A percentile compares a stretch with the other conserved stretches of the same genome.
Conservation (phyloP, 768 basidiomycete genomes). For the Suillus occidentalis region DNA sequence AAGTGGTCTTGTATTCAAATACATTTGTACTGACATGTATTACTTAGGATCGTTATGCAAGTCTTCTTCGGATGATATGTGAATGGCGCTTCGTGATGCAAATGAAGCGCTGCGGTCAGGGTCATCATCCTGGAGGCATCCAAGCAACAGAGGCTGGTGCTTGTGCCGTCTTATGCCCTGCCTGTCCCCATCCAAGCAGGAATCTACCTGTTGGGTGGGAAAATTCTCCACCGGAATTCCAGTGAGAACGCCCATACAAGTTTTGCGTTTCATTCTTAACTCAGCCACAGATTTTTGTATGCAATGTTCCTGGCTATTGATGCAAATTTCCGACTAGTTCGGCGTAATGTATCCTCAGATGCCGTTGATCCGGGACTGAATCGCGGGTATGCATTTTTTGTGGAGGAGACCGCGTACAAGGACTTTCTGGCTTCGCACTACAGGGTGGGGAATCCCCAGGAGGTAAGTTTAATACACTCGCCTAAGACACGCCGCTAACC, state of each 20-base stretch:
- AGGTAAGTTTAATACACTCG: neutral
- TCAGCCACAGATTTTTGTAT: constrained; percentile 27
- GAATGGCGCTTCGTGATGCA: neutral
- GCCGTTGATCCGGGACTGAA: constrained; percentile 28
- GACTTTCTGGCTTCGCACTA: constrained; percentile 15
- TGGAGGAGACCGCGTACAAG: constrained; percentile 21
- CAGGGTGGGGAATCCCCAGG: neutral
- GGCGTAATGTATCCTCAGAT: constrained; percentile 22
- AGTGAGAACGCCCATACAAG: neutral
- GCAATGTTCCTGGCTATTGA: constrained; percentile 28
- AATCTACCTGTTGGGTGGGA: constrained; percentile 11
- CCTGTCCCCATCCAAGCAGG: constrained; percentile 7
- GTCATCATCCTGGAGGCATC: neutral
- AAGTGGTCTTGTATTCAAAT: no score
- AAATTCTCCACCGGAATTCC: neutral
- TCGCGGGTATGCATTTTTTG: constrained; percentile 26
- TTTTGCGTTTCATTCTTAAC: no score
- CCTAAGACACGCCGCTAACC: neutral
- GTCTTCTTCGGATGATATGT: neutral
- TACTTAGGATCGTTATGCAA: neutral
- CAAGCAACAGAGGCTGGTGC: neutral
- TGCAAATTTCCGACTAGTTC: constrained; percentile 33
- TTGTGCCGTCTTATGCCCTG: constrained; percentile 3
- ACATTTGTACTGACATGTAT: no score
- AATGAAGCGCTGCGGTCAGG: neutral